Conservation (phyloP, 805 yeast species). For the Yarrowia sp. region DNA sequence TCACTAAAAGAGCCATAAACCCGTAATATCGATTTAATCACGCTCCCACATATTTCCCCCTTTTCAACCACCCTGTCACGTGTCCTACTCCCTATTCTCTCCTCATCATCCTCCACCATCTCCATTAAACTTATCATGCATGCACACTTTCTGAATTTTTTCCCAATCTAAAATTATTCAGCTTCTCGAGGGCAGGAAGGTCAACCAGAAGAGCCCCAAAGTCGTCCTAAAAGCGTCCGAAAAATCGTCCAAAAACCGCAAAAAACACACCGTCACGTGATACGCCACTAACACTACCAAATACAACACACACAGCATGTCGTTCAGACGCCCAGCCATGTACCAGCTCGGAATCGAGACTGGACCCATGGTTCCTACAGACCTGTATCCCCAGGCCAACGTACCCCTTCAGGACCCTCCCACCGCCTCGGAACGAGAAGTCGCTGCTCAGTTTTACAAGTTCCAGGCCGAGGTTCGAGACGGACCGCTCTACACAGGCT, state of each 20-base stretch:
- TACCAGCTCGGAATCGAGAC: conserved; percentile 33
- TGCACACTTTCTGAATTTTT: not conserved
- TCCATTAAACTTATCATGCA: conserved; percentile 14
- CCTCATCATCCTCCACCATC: not conserved
- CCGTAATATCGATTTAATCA: too few species aligned
- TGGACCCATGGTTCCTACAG: conserved; percentile 31
- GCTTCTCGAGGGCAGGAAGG: not conserved
- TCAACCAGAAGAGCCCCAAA: too few species aligned
- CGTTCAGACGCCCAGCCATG: conserved; percentile 32
- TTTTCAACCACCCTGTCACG: too few species aligned
- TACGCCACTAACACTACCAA: not conserved
- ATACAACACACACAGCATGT: conserved; percentile 26
- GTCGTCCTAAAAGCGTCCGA: not conserved
- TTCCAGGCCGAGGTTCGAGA: conserved; percentile 33
- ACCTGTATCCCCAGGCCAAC: conserved; percentile 32
- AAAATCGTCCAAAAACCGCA: not conserved
- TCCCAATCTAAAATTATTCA: conserved; percentile 10
- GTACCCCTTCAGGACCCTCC: conserved; percentile 32
- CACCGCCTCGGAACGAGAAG: conserved; percentile 31
- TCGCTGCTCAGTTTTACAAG: conserved; percentile 33
- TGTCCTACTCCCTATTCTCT: not conserved
- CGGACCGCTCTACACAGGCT: conserved; percentile 36
- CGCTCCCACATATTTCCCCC: too few species aligned
- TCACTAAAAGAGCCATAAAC: too few species aligned
- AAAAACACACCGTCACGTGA: not conserved